Evolutionary conservation across 805 yeast genomes (phyloP), one percentile per base, ranked within the genome.

Genomic region (Ogataea nitratoaversa): DNA sequence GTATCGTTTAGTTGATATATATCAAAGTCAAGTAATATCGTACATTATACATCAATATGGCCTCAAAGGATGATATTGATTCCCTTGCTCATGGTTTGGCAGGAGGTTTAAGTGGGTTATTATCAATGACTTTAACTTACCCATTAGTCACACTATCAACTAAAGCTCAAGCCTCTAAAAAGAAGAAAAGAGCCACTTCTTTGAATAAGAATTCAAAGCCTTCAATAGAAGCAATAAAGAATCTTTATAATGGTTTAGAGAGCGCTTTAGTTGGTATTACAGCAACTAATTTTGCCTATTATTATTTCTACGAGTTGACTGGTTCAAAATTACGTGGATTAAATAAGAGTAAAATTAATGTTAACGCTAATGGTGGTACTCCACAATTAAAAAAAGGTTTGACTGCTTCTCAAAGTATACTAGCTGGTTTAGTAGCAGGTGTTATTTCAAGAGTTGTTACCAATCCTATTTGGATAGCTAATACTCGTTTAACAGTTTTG

Each of bases 381-480:
- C 19, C 33, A 19, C 25, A 13, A 12, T 25, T 44, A 19, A 36
- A 37, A 34, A 49, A 40, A 35, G 79, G 78, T 2, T 59, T 80
- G 50, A 65, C 78, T 20, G 79, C 95, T 1, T 38, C 70, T 4
- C 89, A 87, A 62, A 76, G 87, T 39, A 82, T 88, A 52, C 44
- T 72, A 5, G 81, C 89, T 2, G 95, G 97, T 20, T 82, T 93
- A 1, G 70, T 86, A 54, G 95, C 96, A 2, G 96, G 97, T 0
- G 75, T 89, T 8, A 76, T 88, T 29, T 88, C 96, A 3, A 84
- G 89, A 36, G 67, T 84, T 17, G 72, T 81, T 9, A 81, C 95
- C 11, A 89, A 89, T 60, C 97, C 97, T 19, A 79, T 87, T 50
- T 89, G 97, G 97, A 95, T 89, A 32, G 93, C 95, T 33, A 89